Conservation (phyloP, 371 early-diverging fungal species). For the Mucor saturninus region DNA sequence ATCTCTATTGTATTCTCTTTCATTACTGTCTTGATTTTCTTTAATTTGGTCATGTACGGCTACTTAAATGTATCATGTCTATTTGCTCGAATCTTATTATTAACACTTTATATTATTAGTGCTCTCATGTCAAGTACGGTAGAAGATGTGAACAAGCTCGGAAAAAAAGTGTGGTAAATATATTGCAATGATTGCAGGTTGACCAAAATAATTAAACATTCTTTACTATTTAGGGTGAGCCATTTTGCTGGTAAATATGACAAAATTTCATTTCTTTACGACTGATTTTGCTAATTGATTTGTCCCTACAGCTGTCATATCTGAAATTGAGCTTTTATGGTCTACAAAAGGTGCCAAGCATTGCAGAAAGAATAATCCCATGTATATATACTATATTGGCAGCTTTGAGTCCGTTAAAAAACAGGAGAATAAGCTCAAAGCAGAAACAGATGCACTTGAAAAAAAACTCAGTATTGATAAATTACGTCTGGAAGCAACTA, state of each 20-base stretch:
- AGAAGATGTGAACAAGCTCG: slow-evolving; percentile 12
- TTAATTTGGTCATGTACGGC: slow-evolving; percentile 26
- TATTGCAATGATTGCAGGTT: background rate
- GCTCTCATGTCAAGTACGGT: slow-evolving; percentile 22
- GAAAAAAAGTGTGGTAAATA: slow-evolving; percentile 21
- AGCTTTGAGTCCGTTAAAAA: background rate
- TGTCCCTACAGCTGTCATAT: slow-evolving; percentile 15
- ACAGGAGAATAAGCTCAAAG: background rate
- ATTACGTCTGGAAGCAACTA: too few relatives aligned
- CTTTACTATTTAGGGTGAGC: slow-evolving; percentile 1
- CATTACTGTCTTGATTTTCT: slow-evolving; percentile 16
- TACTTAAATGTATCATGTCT: too few relatives aligned
- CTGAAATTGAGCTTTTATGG: slow-evolving; percentile 24
- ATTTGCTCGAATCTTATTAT: too few relatives aligned
- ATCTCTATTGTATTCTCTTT: slow-evolving; percentile 18
- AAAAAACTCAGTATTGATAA: background rate
- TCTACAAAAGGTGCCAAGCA: slow-evolving; percentile 1
- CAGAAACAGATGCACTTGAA: slow-evolving; percentile 1
- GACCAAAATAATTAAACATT: too few relatives aligned
- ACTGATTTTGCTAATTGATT: background rate
- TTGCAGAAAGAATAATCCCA: slow-evolving; percentile 19
- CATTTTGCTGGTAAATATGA: slow-evolving; percentile 15
- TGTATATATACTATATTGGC: slow-evolving; percentile 16
- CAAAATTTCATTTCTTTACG: background rate
- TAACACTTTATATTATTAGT: slow-evolving; percentile 2